phyloP scores from a whole-genome alignment of 306 rosid genomes.

The Trifolium fragiferum region DNA sequence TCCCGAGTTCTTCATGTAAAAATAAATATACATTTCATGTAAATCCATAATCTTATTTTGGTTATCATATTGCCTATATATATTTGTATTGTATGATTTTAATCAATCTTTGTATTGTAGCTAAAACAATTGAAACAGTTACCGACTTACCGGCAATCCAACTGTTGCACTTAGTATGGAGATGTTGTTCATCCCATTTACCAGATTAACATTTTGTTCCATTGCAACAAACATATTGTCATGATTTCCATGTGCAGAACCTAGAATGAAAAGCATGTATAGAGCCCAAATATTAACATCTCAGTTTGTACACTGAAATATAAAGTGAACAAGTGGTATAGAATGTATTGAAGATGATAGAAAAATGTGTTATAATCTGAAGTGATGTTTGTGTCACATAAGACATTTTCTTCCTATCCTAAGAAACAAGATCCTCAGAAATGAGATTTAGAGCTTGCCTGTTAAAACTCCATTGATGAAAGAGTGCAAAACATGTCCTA shows the following conservation, averaged over 20 bases:
- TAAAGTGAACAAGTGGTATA: conserved; percentile 6
- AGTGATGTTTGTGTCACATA: conserved; percentile 10
- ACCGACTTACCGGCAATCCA: conserved; percentile 93
- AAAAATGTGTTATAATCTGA: conserved; percentile 6
- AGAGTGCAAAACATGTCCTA: conserved; percentile 72
- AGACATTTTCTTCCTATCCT: conserved; percentile 20
- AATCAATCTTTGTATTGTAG: not conserved
- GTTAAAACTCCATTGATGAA: conserved; percentile 66
- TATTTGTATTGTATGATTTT: conserved; percentile 7
- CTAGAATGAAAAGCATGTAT: conserved; percentile 45
- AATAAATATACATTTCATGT: conserved; percentile 36
- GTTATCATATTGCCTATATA: conserved; percentile 7
- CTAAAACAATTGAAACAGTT: conserved; percentile 31
- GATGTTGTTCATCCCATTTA: conserved; percentile 63
- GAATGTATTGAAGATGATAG: conserved; percentile 10
- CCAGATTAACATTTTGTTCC: conserved; percentile 50
- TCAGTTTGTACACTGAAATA: conserved; percentile 9
- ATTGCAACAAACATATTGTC: conserved; percentile 44
- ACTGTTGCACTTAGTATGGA: conserved; percentile 86
- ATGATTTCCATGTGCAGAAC: conserved; percentile 74
- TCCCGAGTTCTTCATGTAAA: conserved; percentile 68
- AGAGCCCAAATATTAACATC: conserved; percentile 33
- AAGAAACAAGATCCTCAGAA: conserved; percentile 4
- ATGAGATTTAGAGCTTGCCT: conserved; percentile 51
- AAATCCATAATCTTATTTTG: conserved; percentile 12